Conservation (phyloP, 371 early-diverging fungal species). For the Spiromyces aspiralis region DNA sequence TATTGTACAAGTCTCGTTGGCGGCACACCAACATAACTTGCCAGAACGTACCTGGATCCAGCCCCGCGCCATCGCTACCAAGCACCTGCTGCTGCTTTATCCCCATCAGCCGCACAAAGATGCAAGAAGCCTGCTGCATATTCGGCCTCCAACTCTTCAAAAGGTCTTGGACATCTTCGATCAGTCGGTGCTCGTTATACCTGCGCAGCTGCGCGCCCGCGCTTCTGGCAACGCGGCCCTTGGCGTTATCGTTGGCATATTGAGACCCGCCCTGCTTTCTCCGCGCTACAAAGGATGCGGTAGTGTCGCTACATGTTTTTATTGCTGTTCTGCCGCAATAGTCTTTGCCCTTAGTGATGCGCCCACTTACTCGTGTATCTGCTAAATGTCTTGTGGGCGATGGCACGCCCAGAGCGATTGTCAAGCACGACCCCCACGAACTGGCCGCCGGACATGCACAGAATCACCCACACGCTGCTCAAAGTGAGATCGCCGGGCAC, state of each 20-base stretch:
- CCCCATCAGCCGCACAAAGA: constrained; percentile 16
- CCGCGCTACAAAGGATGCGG: too few relatives aligned
- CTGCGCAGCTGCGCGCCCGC: constrained; percentile 82
- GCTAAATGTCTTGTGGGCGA: constrained; percentile 79
- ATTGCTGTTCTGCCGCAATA: too few relatives aligned
- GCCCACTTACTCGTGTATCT: too few relatives aligned
- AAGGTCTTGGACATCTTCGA: constrained; percentile 57
- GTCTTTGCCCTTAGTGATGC: too few relatives aligned
- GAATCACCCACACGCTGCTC: constrained; percentile 51
- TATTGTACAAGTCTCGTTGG: too few relatives aligned
- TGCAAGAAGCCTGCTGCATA: constrained; percentile 3
- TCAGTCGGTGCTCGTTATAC: constrained; percentile 66
- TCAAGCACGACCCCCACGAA: constrained; percentile 83
- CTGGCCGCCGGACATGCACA: constrained; percentile 73
- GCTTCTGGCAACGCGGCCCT: constrained; percentile 63
- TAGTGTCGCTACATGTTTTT: too few relatives aligned
- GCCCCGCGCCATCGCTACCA: neutral
- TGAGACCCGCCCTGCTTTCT: constrained; percentile 93
- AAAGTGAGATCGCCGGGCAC: neutral
- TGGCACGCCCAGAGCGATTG: constrained; percentile 33
- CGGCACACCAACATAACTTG: too few relatives aligned
- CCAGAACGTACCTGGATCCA: neutral
- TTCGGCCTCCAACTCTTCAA: constrained; percentile 41
- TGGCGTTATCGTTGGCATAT: constrained; percentile 55
- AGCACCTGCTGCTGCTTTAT: constrained; percentile 4